These are phyloP conservation scores for Rosa hybrid DNA, from an alignment of 331 rosid species.

Conservation along the genomic window DNA sequence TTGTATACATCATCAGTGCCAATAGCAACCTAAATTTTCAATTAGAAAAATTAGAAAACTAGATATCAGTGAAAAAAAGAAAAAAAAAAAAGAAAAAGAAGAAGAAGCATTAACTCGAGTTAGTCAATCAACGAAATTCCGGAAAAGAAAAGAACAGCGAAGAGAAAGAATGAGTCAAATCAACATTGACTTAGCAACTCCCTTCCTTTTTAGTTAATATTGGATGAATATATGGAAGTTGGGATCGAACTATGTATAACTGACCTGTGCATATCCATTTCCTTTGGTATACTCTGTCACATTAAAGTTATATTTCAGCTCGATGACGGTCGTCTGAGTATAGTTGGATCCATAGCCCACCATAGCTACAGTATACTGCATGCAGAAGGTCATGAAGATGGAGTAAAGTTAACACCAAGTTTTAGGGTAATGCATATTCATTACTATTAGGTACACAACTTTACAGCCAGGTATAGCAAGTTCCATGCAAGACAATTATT, in stretches of 20 bases:
- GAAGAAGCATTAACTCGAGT: background rate
- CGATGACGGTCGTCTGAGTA: background rate
- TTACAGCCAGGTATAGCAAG: background rate
- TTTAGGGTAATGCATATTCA: background rate
- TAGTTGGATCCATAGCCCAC: slow-evolving; percentile 13
- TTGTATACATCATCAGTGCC: slow-evolving; percentile 21
- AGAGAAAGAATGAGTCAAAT: background rate
- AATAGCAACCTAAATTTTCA: slow-evolving; percentile 16
- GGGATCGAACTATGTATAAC: background rate
- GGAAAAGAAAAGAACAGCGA: background rate
- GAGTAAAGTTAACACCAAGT: background rate
- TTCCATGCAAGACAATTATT: background rate
- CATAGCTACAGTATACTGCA: slow-evolving; percentile 6
- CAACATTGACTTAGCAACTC: background rate
- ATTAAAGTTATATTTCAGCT: slow-evolving; percentile 9
- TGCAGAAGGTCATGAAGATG: background rate
- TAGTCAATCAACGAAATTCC: background rate
- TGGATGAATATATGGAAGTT: background rate
- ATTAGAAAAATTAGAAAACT: background rate
- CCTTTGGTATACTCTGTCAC: slow-evolving; percentile 7
- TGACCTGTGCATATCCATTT: slow-evolving; percentile 22
- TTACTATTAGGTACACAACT: background rate
- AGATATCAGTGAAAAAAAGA: background rate
- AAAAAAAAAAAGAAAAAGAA: background rate
- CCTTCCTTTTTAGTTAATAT: background rate